Conservation (phyloP, 1,284 basidiomycete species). For the Cryptococcus sp. region DNA sequence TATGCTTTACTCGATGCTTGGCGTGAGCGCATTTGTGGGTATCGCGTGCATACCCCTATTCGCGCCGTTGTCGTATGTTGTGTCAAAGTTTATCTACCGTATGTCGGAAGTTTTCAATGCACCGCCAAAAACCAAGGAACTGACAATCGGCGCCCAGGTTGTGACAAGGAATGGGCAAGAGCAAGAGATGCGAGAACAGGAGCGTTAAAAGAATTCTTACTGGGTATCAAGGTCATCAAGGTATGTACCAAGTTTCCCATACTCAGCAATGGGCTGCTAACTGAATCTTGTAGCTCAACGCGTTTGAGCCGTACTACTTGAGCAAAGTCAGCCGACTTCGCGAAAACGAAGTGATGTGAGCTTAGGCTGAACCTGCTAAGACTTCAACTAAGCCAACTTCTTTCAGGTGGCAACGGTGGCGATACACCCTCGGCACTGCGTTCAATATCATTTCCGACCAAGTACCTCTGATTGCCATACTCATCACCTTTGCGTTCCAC, state of each 20-base stretch:
- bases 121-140: no score
- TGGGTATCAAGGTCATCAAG: conserved; percentile 52
- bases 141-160: conserved; percentile 22
- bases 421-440: conserved; percentile 50
- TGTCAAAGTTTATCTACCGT: conserved; percentile 45
- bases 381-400: background rate
- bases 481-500: conserved; percentile 47
- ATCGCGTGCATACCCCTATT: conserved; percentile 43
- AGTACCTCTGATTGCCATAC: conserved; percentile 37
- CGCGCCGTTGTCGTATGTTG: conserved; percentile 32
- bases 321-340: conserved; percentile 35
- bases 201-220: conserved; percentile 49
- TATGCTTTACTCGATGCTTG: conserved; percentile 49
- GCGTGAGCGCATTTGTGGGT: conserved; percentile 45
- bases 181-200: conserved; percentile 44
- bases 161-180: conserved; percentile 42
- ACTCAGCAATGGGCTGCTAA: background rate
- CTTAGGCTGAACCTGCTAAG: background rate
- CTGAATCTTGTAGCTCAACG: conserved; percentile 43
- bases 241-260: conserved; percentile 17
- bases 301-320: conserved; percentile 45
- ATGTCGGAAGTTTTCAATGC: conserved; percentile 5
- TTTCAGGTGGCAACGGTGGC: conserved; percentile 47
- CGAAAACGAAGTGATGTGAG: conserved; percentile 40
- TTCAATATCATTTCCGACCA: conserved; percentile 51